A percentile compares a stretch with the other conserved stretches of the same genome.
These are phyloP conservation scores for Gorgonomyces haynaldii DNA, from an alignment of 192 early-diverging fungal genomes.

Conservation along the genomic window DNA sequence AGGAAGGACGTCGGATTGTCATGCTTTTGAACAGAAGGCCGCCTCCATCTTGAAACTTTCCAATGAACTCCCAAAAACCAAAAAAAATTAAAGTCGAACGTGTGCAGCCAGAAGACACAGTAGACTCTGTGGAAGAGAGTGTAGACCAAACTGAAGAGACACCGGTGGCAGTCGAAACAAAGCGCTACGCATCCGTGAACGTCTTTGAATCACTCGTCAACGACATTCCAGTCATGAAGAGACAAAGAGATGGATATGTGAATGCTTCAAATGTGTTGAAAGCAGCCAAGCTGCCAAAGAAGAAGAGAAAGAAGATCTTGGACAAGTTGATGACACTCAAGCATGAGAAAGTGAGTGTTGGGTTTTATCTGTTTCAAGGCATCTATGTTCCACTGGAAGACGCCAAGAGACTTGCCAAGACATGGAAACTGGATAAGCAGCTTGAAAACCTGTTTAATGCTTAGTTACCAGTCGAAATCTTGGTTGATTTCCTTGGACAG, in stretches of 20 bases:
- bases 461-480: too few species aligned
- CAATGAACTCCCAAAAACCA: too few species aligned
- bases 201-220: not conserved
- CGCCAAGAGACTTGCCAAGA: not conserved
- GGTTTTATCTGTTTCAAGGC: conserved; percentile 3
- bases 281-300: conserved; percentile 7
- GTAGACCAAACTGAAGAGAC: too few species aligned
- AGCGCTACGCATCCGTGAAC: not conserved
- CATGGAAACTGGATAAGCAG: conserved; percentile 3
- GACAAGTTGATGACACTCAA: not conserved
- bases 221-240: not conserved
- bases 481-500: conserved; percentile 1
- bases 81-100: too few species aligned
- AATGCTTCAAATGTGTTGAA: conserved; percentile 7
- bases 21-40: too few species aligned
- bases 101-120: too few species aligned
- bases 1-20: too few species aligned
- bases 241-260: conserved; percentile 1
- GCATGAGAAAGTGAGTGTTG: conserved; percentile 1
- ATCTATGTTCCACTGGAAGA: conserved; percentile 4
- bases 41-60: too few species aligned
- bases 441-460: not conserved
- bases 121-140: too few species aligned
- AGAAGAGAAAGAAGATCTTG: not conserved
- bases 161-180: too few species aligned